These are phyloP conservation scores for Mycena venus DNA, from an alignment of 768 basidiomycete species.

Conservation along the genomic window DNA sequence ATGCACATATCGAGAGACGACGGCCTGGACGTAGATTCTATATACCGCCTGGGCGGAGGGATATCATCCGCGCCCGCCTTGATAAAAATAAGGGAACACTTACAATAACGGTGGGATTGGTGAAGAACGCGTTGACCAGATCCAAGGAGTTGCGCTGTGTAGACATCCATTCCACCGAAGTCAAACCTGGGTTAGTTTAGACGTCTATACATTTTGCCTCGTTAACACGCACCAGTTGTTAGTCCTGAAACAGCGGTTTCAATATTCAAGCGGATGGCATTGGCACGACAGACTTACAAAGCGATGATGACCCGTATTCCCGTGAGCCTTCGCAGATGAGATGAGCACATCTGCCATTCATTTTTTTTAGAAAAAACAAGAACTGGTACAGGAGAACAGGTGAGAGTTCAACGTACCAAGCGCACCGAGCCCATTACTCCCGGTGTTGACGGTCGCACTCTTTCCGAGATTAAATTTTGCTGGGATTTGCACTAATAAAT, in stretches of 20 bases:
- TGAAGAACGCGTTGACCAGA: conserved; percentile 68
- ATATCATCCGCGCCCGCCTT: no score
- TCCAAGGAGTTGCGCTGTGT: conserved; percentile 66
- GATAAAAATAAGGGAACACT: conserved; percentile 15
- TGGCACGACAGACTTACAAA: not conserved
- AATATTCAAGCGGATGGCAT: not conserved
- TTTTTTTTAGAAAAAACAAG: not conserved
- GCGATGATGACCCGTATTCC: not conserved
- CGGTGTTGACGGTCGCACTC: conserved; percentile 7
- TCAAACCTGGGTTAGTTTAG: conserved; percentile 48
- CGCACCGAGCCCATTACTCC: not conserved
- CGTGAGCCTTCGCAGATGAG: conserved; percentile 2
- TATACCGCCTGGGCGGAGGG: conserved; percentile 49
- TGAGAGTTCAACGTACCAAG: not conserved
- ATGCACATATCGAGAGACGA: conserved; percentile 63
- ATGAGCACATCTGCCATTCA: not conserved
- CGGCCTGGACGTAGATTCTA: conserved; percentile 66
- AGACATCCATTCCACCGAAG: conserved; percentile 81
- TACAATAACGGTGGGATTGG: conserved; percentile 63
- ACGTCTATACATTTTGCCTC: no score
- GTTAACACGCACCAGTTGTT: conserved; percentile 80
- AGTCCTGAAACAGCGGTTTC: conserved; percentile 50
- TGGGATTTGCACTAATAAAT: not conserved
- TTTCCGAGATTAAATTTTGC: not conserved
- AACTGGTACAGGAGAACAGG: not conserved